Evolutionary conservation across 139 green algal species (phyloP).

Genomic region (Tetradesmus lagerheimii): DNA sequence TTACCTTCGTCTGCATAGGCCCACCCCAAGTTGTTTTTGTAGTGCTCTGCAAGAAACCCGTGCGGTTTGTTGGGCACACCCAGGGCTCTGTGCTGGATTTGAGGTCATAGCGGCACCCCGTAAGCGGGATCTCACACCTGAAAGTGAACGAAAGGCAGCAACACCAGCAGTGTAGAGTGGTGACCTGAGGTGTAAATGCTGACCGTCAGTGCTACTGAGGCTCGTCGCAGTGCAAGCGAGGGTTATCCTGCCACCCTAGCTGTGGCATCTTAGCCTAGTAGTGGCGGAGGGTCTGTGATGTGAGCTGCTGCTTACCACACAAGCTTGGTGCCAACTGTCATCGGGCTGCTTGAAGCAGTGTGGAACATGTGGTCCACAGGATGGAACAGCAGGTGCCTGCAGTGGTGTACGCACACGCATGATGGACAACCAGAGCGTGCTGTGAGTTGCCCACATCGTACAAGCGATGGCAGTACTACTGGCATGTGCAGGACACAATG

Average conservation of each 20-base stretch:
- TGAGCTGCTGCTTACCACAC: background rate
- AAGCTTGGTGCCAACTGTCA: background rate
- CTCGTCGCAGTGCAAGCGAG: no score
- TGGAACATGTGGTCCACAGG: background rate
- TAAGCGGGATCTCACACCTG: slow-evolving; percentile 30
- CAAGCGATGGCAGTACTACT: no score
- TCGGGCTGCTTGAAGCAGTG: background rate
- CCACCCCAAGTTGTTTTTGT: background rate
- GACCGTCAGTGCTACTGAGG: no score
- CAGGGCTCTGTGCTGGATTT: slow-evolving; percentile 4
- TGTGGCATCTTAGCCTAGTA: no score
- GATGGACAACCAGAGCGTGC: no score
- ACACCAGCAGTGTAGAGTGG: background rate
- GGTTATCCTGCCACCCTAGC: no score
- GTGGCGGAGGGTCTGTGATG: background rate
- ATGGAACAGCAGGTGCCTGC: background rate
- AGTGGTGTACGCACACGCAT: background rate
- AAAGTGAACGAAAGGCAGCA: background rate
- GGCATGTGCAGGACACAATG: no score
- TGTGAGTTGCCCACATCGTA: no score
- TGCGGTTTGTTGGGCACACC: background rate
- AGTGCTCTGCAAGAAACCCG: background rate
- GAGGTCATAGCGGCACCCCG: background rate
- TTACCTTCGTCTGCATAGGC: background rate
- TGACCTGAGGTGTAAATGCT: background rate